Base-by-base conservation (phyloP, 2,329 filamentous ascomycete genomes). In the Aspergillus sp. region DNA sequence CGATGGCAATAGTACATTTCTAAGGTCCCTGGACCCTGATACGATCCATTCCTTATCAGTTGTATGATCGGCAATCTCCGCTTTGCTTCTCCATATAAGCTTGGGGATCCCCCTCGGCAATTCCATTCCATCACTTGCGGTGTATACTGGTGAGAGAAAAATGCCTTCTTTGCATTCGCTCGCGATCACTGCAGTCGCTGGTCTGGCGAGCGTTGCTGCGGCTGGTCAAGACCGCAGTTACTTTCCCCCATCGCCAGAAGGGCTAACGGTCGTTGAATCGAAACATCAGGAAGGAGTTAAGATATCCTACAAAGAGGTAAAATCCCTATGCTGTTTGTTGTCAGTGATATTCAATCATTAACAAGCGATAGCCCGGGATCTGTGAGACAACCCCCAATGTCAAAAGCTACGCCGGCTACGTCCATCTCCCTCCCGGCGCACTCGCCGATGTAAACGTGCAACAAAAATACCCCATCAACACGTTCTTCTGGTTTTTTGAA, bases 401-500 rank as follows among this genome's bases (percentile, higher is more conserved):
- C 41, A 75, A 72, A 53, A 76, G 74, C 27, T 85, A 82, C 63
- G 75, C 76, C 0, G 80, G 81, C 30, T 83, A 82, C 53, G 75
- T 83, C 12, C 74, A 79, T 60, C 70, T 83, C 3, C 77, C 78
- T 1, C 71, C 74, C 2, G 70, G 69, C 23, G 66, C 72, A 1
- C 54, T 72, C 41, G 54, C 61, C 25, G 63, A 75, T 43, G 53
- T 70, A 4, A 53, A 60, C 30, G 66, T 69, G 22, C 56, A 65
- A 32, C 78, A 81, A 54, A 62, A 78, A 48, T 81, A 81, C 54
- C 70, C 75, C 2, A 80, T 82, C 54, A 81, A 82, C 58, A 82
- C 78, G 44, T 84, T 83, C 64, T 85, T 84, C 64, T 82, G 80
- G 79, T 84, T 82, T 58, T 78, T 84, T 55, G 80, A 83, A 55